These are phyloP conservation scores for Wickerhamiella galacta DNA, from an alignment of 805 yeast genomes.

Conservation along the genomic window DNA sequence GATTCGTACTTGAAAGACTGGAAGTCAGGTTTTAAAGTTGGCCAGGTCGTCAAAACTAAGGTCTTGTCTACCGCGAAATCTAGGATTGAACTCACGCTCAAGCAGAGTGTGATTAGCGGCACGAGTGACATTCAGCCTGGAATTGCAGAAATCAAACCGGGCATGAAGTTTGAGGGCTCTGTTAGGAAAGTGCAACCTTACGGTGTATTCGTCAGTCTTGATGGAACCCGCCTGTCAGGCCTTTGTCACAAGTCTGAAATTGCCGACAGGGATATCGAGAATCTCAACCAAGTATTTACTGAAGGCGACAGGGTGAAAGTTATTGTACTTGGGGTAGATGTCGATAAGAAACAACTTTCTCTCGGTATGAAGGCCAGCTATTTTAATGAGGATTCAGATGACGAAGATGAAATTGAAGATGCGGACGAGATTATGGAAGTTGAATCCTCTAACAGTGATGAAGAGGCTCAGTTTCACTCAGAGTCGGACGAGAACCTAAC, in stretches of 20 bases:
- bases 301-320: conserved; percentile 88
- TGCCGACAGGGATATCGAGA: conserved; percentile 40
- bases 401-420: conserved; percentile 12
- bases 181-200: conserved; percentile 65
- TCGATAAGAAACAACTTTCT: conserved; percentile 55
- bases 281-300: conserved; percentile 51
- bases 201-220: conserved; percentile 79
- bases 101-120: conserved; percentile 66
- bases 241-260: conserved; percentile 76
- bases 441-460: conserved; percentile 12
- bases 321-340: conserved; percentile 47
- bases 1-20: conserved; percentile 75
- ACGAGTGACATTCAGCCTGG: conserved; percentile 27
- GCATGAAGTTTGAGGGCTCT: conserved; percentile 59
- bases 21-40: conserved; percentile 56
- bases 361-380: conserved; percentile 92
- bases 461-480: conserved; percentile 13
- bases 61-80: conserved; percentile 45
- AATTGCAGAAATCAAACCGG: conserved; percentile 44
- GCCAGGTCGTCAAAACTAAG: conserved; percentile 63
- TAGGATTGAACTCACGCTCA: conserved; percentile 59
- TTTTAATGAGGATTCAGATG: conserved; percentile 32
- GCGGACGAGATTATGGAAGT: conserved; percentile 14
- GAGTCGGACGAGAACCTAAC: conserved; percentile 24
- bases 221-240: conserved; percentile 66